Evolutionary conservation across 768 basidiomycete genomes (phyloP), one percentile per base, ranked within the genome.

Genomic region (Bullera alba): DNA sequence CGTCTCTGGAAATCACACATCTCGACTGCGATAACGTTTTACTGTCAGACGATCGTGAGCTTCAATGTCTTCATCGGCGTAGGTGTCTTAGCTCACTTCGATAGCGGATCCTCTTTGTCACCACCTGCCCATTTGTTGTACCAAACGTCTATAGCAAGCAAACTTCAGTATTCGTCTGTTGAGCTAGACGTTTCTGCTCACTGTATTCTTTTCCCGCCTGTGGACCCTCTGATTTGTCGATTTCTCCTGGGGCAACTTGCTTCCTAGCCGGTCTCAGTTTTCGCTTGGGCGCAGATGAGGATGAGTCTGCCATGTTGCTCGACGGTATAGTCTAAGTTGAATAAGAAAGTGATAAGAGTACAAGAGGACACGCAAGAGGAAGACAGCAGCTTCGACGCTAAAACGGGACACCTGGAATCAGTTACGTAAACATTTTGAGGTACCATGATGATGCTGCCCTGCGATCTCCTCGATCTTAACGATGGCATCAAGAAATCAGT

Each of bases 101-200:
- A 92, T 70, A 96, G 90, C 51, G 81, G 85, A 70, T 99, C 93
- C 72, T 96, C 95, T 26, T 89, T 81, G 71, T 99, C 95, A 49
- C 93, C 95, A 47, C 95, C 95, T n/a, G 95, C 95, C 93, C 93
- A 97, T 75, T 95, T 93, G 74, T 96, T 91, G 71, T 93, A 97
- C 93, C 95, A 99, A 45, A 93, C 86, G 74, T 99, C 73, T 71
- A 48, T 3, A 34, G 3, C 16, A 23, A 35, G 50, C 65, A 58
- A 46, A 57, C 28, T 46, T 60, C 43, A 26, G 29, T 37, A 51
- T 22, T 39, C 23, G 25, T 16, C 46, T 22, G 22, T 21, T 35
- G 10, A 12, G 3, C 16, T 15, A 15, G 25, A 26, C 25, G 25
- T 17, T 21, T 14, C 25, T 28, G 81, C 85, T 63, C 61, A 92